Evolutionary conservation across 768 basidiomycete genomes (phyloP), one percentile per base, ranked within the genome.

Genomic region (Tremella mesenterica): DNA sequence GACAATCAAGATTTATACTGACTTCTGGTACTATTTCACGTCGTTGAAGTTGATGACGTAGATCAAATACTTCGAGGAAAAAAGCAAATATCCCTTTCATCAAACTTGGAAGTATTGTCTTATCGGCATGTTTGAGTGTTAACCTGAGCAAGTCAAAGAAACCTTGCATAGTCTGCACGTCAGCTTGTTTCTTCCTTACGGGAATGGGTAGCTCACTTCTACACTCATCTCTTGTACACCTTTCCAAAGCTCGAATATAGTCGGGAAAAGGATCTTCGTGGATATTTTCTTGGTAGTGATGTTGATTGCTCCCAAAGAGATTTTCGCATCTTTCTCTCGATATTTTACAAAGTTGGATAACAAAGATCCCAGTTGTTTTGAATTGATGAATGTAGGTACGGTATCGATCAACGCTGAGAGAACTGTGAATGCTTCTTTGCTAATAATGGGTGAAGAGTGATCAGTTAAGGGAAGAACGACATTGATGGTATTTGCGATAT

Each of bases 11-110:
- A 12, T 14, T 13, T 18, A 18, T 18, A 3, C 26, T 28, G 9
- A 20, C 30, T 16, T 14, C 39, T 28, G 6, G 16, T 27, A 28
- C 21, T 14, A 31, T 36, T 25, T 20, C 33, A 23, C 60, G 56
- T 4, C 34, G 27, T 44, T 62, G 60, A 21, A 68, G 52, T 74
- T 73, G 52, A 46, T 65, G 67, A 41, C 76, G 72, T 1, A 84
- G 70, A 57, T 85, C 85, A 58, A 93, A 83, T 3, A 81, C 83
- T 14, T 85, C 81, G 44, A 92, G 74, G 77, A 91, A 89, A 14
- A 87, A 77, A 55, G 83, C 83, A 76, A 88, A 90, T 30, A 85
- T 59, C 2, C 77, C 55, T 10, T 85, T 83, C 43, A 88, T 67
- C 48, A 86, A 76, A 28, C 84, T 82, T 18, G 83, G 73, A 0